These are phyloP conservation scores for Irpex rosettiformis DNA, from an alignment of 1,284 basidiomycete species.

Conservation along the genomic window DNA sequence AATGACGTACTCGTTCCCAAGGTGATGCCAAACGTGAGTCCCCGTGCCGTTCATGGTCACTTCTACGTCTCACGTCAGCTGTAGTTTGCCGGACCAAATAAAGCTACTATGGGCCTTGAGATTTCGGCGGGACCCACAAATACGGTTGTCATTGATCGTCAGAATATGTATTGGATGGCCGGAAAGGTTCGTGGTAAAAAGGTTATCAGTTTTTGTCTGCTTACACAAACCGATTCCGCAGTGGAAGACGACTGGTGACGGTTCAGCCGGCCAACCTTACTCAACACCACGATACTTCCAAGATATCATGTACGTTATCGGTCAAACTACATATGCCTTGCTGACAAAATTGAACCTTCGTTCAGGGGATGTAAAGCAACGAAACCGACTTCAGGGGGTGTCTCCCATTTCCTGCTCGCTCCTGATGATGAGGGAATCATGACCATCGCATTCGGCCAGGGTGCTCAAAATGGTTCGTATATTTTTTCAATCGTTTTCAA, in stretches of 20 bases:
- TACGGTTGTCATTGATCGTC: constrained; percentile 81
- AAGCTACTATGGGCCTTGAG: constrained; percentile 56
- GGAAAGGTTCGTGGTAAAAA: constrained; percentile 54
- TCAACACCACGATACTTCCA: constrained; percentile 80
- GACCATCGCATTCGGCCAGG: constrained; percentile 87
- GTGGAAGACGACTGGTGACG: constrained; percentile 94
- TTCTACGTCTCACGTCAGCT: too few species aligned
- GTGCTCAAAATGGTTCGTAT: constrained; percentile 62
- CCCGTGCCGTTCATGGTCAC: too few species aligned
- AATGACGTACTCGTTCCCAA: constrained; percentile 77
- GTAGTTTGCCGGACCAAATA: constrained; percentile 73
- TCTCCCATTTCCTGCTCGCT: constrained; percentile 84
- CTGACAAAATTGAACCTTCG: constrained; percentile 5
- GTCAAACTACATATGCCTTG: not conserved
- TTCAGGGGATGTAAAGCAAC: constrained; percentile 69
- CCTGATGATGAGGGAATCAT: constrained; percentile 73
- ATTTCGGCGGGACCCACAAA: constrained; percentile 83
- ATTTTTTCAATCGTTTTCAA: not conserved
- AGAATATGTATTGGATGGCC: constrained; percentile 82
- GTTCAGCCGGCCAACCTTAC: constrained; percentile 79
- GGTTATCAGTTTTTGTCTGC: not conserved
- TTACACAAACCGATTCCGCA: constrained; percentile 28
- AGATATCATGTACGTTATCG: constrained; percentile 71
- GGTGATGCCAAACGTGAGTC: constrained; percentile 64
- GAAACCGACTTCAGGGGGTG: constrained; percentile 74